A percentile compares a stretch with the other conserved stretches of the same genome.
Evolutionary conservation across 176 grass and related monocot species (phyloP).

Genomic region (Hyparrhenia diplandra): DNA sequence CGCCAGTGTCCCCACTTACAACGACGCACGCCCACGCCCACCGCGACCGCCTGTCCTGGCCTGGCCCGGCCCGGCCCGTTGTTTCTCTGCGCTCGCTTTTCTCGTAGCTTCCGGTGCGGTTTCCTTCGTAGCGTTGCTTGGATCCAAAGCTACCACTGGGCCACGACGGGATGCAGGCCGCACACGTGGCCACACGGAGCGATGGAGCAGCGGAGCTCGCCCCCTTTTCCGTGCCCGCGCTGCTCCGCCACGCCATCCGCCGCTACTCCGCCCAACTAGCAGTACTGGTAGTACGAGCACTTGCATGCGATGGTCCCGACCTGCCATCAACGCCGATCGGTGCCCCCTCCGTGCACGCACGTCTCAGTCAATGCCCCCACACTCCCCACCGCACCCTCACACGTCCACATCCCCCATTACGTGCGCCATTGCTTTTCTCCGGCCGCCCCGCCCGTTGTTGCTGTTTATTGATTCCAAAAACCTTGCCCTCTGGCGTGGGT

Average conservation of each 20-base stretch:
- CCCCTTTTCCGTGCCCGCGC: background rate
- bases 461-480: slow-evolving; percentile 7
- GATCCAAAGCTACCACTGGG: too few species aligned
- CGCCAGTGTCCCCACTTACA: background rate
- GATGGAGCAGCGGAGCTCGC: background rate
- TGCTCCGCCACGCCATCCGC: slow-evolving; percentile 21
- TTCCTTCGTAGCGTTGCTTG: background rate
- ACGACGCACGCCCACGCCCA: slow-evolving; percentile 32
- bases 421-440: slow-evolving; percentile 27
- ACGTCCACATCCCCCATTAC: slow-evolving; percentile 32
- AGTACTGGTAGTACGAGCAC: background rate
- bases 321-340: slow-evolving; percentile 37
- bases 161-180: background rate
- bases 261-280: slow-evolving; percentile 14
- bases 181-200: background rate
- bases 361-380: slow-evolving; percentile 48
- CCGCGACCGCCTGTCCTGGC: slow-evolving; percentile 17
- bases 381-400: slow-evolving; percentile 36
- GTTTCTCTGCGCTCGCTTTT: background rate
- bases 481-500: background rate
- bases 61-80: too few species aligned
- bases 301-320: slow-evolving; percentile 25
- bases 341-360: slow-evolving; percentile 44
- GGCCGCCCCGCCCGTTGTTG: background rate
- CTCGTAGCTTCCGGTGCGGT: background rate